A percentile compares a stretch with the other conserved stretches of the same genome.
phyloP scores from a whole-genome alignment of 106 monocot species.

The Cymbidium sinense region DNA sequence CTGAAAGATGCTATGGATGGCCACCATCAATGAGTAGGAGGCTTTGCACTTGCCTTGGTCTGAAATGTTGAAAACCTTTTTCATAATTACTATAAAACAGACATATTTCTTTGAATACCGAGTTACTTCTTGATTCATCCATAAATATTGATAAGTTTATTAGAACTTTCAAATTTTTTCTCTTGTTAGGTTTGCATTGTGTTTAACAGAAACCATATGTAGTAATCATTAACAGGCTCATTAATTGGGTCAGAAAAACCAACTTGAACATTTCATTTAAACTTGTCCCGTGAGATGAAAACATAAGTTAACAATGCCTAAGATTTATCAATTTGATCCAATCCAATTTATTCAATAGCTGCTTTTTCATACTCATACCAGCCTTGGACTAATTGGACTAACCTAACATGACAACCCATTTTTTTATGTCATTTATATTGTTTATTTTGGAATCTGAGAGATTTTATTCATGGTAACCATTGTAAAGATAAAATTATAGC shows the following conservation, averaged over 20 bases:
- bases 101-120: neutral
- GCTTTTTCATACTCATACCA: no score
- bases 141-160: no score
- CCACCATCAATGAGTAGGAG: neutral
- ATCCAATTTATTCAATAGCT: no score
- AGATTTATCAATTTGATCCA: neutral
- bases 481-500: no score
- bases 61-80: neutral
- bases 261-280: neutral
- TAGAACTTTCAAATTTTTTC: no score
- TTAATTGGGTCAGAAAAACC: neutral
- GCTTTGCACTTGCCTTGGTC: neutral
- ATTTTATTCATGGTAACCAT: no score
- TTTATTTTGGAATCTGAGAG: no score
- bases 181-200: neutral
- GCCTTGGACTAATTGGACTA: no score
- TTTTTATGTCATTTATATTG: no score
- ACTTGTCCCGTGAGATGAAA: neutral
- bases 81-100: neutral
- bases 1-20: neutral
- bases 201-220: no score
- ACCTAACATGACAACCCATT: no score
- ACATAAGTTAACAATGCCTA: neutral
- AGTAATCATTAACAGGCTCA: neutral
- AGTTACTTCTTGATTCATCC: neutral